phyloP scores from a whole-genome alignment of 306 rosid species.

The Casuarina equisetifolia region DNA sequence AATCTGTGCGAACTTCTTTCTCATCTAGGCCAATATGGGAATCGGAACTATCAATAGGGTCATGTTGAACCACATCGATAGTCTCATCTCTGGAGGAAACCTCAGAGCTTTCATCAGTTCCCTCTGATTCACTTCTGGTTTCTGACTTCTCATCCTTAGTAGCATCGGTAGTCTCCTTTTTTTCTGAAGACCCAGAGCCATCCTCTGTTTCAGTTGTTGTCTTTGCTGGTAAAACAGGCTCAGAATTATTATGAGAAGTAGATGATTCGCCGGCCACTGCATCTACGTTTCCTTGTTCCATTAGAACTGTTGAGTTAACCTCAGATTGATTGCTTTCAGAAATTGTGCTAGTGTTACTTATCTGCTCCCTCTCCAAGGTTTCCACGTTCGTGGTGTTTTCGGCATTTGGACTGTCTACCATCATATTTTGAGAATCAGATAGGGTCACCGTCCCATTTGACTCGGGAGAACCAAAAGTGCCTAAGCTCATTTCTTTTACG shows the following conservation, averaged over 20 bases:
- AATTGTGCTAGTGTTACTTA: conserved; percentile 21
- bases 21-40: conserved; percentile 41
- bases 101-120: conserved; percentile 35
- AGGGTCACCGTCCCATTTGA: conserved; percentile 28
- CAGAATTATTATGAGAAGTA: conserved; percentile 21
- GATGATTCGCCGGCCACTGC: conserved; percentile 38
- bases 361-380: conserved; percentile 33
- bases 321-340: conserved; percentile 36
- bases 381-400: conserved; percentile 29
- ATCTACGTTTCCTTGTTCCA: conserved; percentile 38
- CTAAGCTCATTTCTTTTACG: conserved; percentile 15
- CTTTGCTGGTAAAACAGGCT: conserved; percentile 31
- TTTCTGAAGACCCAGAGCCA: conserved; percentile 17
- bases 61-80: conserved; percentile 46
- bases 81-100: conserved; percentile 34
- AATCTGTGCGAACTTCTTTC: conserved; percentile 54
- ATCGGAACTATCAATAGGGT: conserved; percentile 69
- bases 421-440: conserved; percentile 30
- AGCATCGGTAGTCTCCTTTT: conserved; percentile 39
- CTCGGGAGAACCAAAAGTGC: conserved; percentile 36
- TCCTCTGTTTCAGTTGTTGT: conserved; percentile 38
- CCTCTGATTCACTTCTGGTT: conserved; percentile 30
- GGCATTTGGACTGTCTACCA: conserved; percentile 23
- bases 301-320: conserved; percentile 27
- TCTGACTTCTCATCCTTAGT: conserved; percentile 41